Evolutionary conservation across 371 early-diverging fungal species (phyloP).

Genomic region (Nematocida displodere): DNA sequence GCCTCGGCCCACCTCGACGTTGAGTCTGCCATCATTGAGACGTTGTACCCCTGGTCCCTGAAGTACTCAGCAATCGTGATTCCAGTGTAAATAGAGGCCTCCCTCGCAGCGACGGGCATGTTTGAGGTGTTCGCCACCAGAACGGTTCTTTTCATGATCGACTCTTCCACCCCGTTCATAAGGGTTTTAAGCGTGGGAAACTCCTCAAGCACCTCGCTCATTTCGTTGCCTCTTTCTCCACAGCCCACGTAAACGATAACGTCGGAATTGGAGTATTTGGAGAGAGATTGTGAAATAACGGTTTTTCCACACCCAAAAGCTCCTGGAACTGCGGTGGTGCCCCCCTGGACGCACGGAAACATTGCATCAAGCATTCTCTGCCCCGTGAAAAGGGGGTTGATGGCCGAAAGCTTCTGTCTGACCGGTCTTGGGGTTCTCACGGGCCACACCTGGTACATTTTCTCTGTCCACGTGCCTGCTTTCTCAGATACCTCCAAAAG

Average conservation of each 20-base stretch:
- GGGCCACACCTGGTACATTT: conserved; percentile 94
- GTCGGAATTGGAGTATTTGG: conserved; percentile 99
- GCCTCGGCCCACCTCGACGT: conserved; percentile 99
- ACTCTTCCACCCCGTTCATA: conserved; percentile 68
- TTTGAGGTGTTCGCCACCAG: conserved; percentile 99
- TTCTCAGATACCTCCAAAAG: conserved; percentile 90
- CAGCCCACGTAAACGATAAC: conserved; percentile 98
- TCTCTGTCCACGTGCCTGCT: conserved; percentile 68
- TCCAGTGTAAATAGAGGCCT: conserved; percentile 99
- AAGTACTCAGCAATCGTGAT: conserved; percentile 99
- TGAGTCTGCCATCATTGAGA: conserved; percentile 99
- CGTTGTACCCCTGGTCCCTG: conserved; percentile 98
- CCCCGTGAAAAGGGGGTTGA: conserved; percentile 91
- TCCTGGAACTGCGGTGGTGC: conserved; percentile 99
- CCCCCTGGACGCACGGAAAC: conserved; percentile 99
- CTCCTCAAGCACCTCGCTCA: conserved; percentile 99
- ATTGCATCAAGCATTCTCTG: conserved; percentile 96
- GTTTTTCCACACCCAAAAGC: conserved; percentile 99
- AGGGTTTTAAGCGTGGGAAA: conserved; percentile 72
- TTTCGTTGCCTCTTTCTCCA: conserved; percentile 99
- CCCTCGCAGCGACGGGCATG: conserved; percentile 99
- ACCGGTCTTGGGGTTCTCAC: conserved; percentile 95
- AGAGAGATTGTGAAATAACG: conserved; percentile 97
- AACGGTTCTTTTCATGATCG: conserved; percentile 99
- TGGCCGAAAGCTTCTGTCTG: conserved; percentile 86